Base-by-base conservation (phyloP, 2,329 filamentous ascomycete genomes). In the Colletotrichum echinochloae region DNA sequence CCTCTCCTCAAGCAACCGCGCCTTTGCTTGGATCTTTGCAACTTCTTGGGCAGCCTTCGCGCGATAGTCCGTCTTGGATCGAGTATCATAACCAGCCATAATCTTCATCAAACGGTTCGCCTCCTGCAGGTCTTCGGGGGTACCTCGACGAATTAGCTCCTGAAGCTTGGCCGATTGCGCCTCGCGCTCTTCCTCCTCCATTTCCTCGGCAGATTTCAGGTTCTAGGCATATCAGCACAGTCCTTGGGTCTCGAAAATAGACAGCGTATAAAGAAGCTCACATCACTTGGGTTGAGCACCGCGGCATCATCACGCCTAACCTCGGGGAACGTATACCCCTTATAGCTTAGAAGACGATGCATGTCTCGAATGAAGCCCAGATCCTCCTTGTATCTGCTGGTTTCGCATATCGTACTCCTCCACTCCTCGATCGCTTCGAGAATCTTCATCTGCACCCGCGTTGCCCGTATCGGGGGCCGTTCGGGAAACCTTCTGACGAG, bases 51-150 rank as follows among this genome's bases (percentile, higher is more conserved):
- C 96, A 1, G 96, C 96, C 82, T 99, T 99, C 73, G 96, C 96
- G 74, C 96, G 91, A 82, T 98, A 99, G 83, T 99, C 95, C 1
- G 96, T 98, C 84, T 98, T 98, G 79, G 94, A 92, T 75, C 95
- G 88, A 69, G 94, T 98, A 80, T 99, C 96, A 81, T 93, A 99
- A 73, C 96, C 96, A 63, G 96, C 96, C 96, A 99, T 98, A 74
- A 99, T 89, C 83, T 99, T 99, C 96, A 99, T 99, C 63, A 99
- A 86, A 75, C 94, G 91, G 79, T 98, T 99, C 64, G 96, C 96
- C 84, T 99, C 96, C 80, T 98, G 95, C 70, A 99, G 84, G 80
- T 99, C 96, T 73, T 97, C 92, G 33, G 96, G 96, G 5, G 93
- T 91, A 65, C 96, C 96, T 74, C 96, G 88, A 71, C 96, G 91